A percentile compares a stretch with the other conserved stretches of the same genome.
Evolutionary conservation across 345 rosid genomes (phyloP).

Genomic region (Boechera stricta): DNA sequence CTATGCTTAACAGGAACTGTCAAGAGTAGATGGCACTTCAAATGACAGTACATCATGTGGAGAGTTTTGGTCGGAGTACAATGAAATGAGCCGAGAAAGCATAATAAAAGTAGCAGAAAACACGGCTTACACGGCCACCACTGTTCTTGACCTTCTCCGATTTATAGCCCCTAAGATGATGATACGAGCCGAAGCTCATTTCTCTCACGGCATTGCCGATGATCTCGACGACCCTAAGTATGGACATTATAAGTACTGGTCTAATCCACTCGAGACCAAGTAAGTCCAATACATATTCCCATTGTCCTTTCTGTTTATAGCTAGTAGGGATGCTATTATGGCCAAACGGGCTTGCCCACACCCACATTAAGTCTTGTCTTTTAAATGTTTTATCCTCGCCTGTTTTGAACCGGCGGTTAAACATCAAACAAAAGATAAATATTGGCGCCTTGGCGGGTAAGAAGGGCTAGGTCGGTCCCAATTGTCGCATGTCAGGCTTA

Average conservation of each 20-base stretch:
- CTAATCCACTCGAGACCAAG: conserved; percentile 80
- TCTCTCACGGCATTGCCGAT: conserved; percentile 78
- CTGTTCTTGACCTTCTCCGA: conserved; percentile 59
- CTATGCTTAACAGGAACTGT: conserved; percentile 20
- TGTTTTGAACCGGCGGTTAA: background rate
- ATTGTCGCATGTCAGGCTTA: background rate
- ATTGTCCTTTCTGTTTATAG: background rate
- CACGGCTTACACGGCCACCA: conserved; percentile 59
- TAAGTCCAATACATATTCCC: conserved; percentile 43
- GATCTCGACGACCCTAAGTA: conserved; percentile 69
- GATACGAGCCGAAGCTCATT: conserved; percentile 69
- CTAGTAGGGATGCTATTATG: background rate
- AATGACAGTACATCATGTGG: conserved; percentile 45
- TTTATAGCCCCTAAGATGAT: conserved; percentile 72
- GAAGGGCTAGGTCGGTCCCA: background rate
- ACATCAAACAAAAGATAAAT: background rate
- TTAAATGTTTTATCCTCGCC: background rate
- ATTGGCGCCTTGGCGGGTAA: background rate
- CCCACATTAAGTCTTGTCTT: background rate
- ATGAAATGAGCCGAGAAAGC: conserved; percentile 59
- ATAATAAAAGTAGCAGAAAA: conserved; percentile 53
- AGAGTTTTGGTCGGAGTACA: conserved; percentile 67
- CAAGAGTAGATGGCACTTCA: background rate
- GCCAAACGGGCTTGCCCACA: background rate
- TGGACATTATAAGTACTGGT: conserved; percentile 69